A percentile compares a stretch with the other conserved stretches of the same genome.
These are phyloP conservation scores for Styphnolobium japonicum DNA, from an alignment of 306 rosid genomes.

Conservation along the genomic window DNA sequence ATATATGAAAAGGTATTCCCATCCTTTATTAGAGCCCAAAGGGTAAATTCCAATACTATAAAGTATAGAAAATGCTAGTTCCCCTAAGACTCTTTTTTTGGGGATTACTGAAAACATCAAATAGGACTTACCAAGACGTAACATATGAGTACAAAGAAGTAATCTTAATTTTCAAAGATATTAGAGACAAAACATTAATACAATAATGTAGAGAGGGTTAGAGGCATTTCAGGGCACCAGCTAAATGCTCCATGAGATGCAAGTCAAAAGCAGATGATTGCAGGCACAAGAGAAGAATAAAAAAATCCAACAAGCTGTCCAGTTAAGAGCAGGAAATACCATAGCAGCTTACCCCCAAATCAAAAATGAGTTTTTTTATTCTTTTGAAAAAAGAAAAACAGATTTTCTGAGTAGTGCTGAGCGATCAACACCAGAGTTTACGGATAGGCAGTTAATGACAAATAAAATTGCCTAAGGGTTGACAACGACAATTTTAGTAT, in stretches of 20 bases:
- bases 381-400: neutral
- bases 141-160: neutral
- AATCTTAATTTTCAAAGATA: neutral
- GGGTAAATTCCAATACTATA: neutral
- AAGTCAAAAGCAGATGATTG: neutral
- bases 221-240: neutral
- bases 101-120: neutral
- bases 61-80: neutral
- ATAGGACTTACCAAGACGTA: neutral
- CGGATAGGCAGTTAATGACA: neutral
- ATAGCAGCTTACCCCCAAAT: neutral
- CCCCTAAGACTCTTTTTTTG: neutral
- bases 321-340: conserved; percentile 5
- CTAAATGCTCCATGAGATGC: conserved; percentile 1
- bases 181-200: neutral
- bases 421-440: neutral
- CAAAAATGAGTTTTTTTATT: neutral
- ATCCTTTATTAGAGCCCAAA: neutral
- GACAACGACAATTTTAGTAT: conserved; percentile 8
- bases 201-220: neutral
- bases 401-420: neutral
- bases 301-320: neutral
- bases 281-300: neutral
- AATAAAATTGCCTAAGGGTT: neutral
- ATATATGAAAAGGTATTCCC: no score